Evolutionary conservation across 352 stramenopile species (phyloP).

Genomic region (Pseudoperonospora humuli): DNA sequence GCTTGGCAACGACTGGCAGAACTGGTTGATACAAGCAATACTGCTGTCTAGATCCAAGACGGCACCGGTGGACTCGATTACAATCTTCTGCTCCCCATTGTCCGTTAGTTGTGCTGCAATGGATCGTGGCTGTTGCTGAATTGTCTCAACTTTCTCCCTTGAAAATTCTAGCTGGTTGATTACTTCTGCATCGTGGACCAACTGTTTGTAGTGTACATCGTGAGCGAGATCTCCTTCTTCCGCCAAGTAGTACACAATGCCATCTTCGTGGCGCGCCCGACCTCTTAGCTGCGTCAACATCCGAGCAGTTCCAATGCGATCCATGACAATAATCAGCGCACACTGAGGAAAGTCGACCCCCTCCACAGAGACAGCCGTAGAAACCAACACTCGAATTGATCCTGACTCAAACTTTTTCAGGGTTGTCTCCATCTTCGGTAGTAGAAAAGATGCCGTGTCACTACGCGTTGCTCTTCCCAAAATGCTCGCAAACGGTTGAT

Average conservation of each 20-base stretch:
- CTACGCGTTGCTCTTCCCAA: slow-evolving; percentile 41
- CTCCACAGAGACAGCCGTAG: slow-evolving; percentile 70
- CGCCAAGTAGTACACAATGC: slow-evolving; percentile 65
- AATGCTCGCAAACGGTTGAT: slow-evolving; percentile 49
- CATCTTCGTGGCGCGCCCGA: slow-evolving; percentile 65
- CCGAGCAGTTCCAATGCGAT: slow-evolving; percentile 42
- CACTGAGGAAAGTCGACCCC: slow-evolving; percentile 78
- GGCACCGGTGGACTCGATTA: slow-evolving; percentile 49
- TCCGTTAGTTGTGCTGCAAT: slow-evolving; percentile 36
- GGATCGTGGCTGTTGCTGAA: slow-evolving; percentile 49
- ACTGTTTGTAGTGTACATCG: slow-evolving; percentile 36
- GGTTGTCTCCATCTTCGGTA: slow-evolving; percentile 50
- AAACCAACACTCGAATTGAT: slow-evolving; percentile 50
- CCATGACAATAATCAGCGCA: slow-evolving; percentile 53
- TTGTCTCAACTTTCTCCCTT: slow-evolving; percentile 51
- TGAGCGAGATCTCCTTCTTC: slow-evolving; percentile 45
- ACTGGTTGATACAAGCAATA: slow-evolving; percentile 66
- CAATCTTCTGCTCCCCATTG: slow-evolving; percentile 24
- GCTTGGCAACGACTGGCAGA: slow-evolving; percentile 61
- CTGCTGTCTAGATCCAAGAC: slow-evolving; percentile 70
- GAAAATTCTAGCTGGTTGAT: slow-evolving; percentile 63
- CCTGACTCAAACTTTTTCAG: slow-evolving; percentile 53
- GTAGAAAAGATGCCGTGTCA: slow-evolving; percentile 51
- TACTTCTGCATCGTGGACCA: slow-evolving; percentile 33
- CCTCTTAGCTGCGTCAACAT: slow-evolving; percentile 70